Conservation (phyloP, 768 basidiomycete species). For the Leccinum rimulosum region DNA sequence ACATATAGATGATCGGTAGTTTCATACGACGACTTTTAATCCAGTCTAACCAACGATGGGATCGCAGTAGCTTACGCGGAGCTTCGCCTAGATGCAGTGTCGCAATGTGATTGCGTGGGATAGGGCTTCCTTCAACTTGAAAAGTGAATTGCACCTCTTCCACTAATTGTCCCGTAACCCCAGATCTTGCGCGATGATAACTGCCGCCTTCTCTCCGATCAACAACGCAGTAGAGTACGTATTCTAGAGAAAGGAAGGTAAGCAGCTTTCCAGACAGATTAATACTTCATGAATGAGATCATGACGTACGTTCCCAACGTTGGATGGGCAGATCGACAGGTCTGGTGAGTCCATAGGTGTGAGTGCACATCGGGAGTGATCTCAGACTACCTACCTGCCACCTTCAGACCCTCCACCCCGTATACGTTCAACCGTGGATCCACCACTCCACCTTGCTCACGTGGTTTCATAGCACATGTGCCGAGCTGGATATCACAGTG, state of each 20-base stretch:
- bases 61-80: too few species aligned
- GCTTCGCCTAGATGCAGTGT: too few species aligned
- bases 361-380: neutral
- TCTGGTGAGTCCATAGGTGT: slow-evolving; percentile 17
- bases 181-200: slow-evolving; percentile 56
- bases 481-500: too few species aligned
- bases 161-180: neutral
- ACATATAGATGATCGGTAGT: too few species aligned
- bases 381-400: slow-evolving; percentile 11
- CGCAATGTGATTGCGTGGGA: too few species aligned
- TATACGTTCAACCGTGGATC: slow-evolving; percentile 15
- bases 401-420: slow-evolving; percentile 11
- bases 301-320: slow-evolving; percentile 22
- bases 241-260: slow-evolving; percentile 22
- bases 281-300: too few species aligned
- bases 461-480: slow-evolving; percentile 54
- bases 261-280: neutral
- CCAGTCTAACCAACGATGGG: too few species aligned
- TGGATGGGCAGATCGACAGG: slow-evolving; percentile 35
- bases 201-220: slow-evolving; percentile 61
- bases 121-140: too few species aligned
- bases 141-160: too few species aligned
- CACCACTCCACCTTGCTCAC: slow-evolving; percentile 8
- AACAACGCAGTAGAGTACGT: slow-evolving; percentile 43
- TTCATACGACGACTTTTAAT: too few species aligned